phyloP scores from a whole-genome alignment of 2,329 filamentous ascomycete genomes.

The Cyphellophora attinorum region DNA sequence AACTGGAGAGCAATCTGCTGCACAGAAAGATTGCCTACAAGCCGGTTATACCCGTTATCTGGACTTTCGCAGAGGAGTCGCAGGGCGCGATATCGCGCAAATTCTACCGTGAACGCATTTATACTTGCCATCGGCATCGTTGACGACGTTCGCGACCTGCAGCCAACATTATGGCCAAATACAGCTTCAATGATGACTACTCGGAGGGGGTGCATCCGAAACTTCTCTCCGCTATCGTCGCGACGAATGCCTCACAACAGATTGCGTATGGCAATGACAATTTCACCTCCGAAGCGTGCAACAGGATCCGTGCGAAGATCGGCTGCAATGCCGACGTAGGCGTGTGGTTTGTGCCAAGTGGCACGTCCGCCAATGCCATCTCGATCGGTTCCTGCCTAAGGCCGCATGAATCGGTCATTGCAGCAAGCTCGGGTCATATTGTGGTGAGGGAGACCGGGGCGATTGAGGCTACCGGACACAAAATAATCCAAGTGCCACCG shows the following conservation, averaged over 20 bases:
- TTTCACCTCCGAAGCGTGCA: slow-evolving; percentile 33
- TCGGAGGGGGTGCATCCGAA: slow-evolving; percentile 43
- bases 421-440: slow-evolving; percentile 40
- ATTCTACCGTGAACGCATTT: no score
- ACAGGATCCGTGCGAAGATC: slow-evolving; percentile 29
- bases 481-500: slow-evolving; percentile 40
- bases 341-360: slow-evolving; percentile 43
- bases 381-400: slow-evolving; percentile 42
- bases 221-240: slow-evolving; percentile 37
- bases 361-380: slow-evolving; percentile 43
- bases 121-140: no score
- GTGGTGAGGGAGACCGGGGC: slow-evolving; percentile 42
- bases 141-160: no score
- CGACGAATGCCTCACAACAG: slow-evolving; percentile 37
- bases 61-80: no score
- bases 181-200: slow-evolving; percentile 44
- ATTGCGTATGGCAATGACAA: slow-evolving; percentile 39
- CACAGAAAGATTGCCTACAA: no score
- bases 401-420: slow-evolving; percentile 43
- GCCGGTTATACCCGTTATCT: no score
- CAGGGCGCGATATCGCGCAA: no score
- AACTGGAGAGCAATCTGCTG: no score
- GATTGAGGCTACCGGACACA: slow-evolving; percentile 43
- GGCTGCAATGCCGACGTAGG: slow-evolving; percentile 28
- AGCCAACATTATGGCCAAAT: no score